phyloP scores from a whole-genome alignment of 129 eudicot species.

The Helianthus tuberosus region DNA sequence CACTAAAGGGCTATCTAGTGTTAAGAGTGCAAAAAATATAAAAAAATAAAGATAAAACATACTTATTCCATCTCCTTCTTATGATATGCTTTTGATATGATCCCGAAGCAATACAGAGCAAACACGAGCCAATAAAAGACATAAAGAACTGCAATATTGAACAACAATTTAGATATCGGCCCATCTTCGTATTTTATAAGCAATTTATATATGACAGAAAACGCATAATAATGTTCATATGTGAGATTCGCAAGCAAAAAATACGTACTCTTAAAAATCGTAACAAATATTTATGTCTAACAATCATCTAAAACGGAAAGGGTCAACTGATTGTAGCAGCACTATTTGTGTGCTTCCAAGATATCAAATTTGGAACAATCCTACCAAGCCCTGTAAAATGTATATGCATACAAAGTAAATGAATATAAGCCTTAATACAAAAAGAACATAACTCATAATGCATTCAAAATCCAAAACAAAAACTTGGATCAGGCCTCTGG shows the following conservation, averaged over 20 bases:
- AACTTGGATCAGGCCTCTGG: slow-evolving; percentile 11
- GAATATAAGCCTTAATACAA: slow-evolving; percentile 11
- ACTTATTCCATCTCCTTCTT: slow-evolving; percentile 96
- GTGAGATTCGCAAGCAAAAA: too few relatives aligned
- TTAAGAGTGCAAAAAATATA: not conserved
- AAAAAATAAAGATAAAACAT: slow-evolving; percentile 17
- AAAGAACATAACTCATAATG: not conserved
- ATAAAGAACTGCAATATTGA: slow-evolving; percentile 78
- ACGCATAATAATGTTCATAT: not conserved
- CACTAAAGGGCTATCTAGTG: not conserved
- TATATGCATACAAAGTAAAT: slow-evolving; percentile 51
- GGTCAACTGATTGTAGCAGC: slow-evolving; percentile 75
- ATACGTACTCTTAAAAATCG: too few relatives aligned
- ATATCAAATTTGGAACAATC: slow-evolving; percentile 96
- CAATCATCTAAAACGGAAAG: too few relatives aligned
- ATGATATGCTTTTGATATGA: slow-evolving; percentile 76
- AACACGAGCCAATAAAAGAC: slow-evolving; percentile 80
- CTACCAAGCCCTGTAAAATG: slow-evolving; percentile 99
- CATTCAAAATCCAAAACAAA: not conserved
- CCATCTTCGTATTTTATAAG: slow-evolving; percentile 14
- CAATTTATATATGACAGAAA: not conserved
- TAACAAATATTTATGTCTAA: too few relatives aligned
- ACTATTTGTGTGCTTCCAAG: slow-evolving; percentile 95
- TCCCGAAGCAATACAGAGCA: slow-evolving; percentile 96
- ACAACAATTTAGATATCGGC: slow-evolving; percentile 4